Percentiles rank a stretch among this genome's conserved stretches.
phyloP scores from a whole-genome alignment of 345 rosid genomes.

The Murraya koenigii region DNA sequence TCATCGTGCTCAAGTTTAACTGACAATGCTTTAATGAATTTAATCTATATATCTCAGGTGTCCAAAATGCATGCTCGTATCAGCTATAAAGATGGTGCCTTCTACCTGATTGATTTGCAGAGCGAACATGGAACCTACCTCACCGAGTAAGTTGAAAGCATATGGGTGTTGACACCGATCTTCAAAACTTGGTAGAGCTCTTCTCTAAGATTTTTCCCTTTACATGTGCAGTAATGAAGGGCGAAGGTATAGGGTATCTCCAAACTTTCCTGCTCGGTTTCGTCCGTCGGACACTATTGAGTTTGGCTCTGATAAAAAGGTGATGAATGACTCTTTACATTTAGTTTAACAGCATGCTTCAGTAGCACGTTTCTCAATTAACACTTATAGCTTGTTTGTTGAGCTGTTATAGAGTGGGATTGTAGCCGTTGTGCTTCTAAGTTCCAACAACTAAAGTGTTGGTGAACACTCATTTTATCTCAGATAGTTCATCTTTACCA shows the following conservation, averaged over 20 bases:
- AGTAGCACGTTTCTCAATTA: not conserved
- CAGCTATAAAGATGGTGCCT: constrained; percentile 70
- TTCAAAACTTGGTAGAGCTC: not conserved
- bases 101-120: constrained; percentile 60
- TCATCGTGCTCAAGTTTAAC: not conserved
- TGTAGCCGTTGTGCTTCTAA: not conserved
- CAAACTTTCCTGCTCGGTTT: constrained; percentile 55
- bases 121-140: constrained; percentile 79
- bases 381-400: not conserved
- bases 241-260: constrained; percentile 43
- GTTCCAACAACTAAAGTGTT: not conserved
- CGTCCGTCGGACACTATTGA: constrained; percentile 54
- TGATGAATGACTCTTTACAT: constrained; percentile 9
- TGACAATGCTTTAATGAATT: not conserved
- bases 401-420: too few species aligned
- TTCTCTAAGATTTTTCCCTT: constrained; percentile 1
- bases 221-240: constrained; percentile 60
- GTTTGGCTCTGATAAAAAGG: constrained; percentile 73
- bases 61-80: constrained; percentile 72
- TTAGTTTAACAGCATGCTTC: not conserved
- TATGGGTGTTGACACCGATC: not conserved
- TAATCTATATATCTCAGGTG: constrained; percentile 41
- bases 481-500: not conserved
- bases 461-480: not conserved
- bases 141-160: constrained; percentile 52